phyloP scores from a whole-genome alignment of 768 basidiomycete genomes.

The Leccinum longicurvipes region DNA sequence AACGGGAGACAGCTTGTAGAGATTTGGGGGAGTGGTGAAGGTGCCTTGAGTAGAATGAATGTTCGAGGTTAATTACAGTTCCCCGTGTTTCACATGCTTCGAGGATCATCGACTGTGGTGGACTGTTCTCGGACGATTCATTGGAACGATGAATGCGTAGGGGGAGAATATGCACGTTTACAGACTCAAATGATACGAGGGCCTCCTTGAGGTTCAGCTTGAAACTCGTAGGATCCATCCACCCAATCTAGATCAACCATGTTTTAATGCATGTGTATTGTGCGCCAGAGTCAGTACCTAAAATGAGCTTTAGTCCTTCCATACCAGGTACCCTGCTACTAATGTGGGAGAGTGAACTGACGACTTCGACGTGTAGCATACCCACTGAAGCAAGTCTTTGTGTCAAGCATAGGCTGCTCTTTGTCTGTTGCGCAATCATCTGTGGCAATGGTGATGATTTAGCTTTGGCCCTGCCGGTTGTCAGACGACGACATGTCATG shows the following conservation, averaged over 20 bases:
- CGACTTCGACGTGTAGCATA: neutral
- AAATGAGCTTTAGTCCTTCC: neutral
- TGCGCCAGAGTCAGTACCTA: neutral
- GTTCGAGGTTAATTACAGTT: neutral
- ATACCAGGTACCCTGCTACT: neutral
- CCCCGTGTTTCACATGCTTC: neutral
- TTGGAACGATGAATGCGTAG: neutral
- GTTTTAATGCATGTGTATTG: neutral
- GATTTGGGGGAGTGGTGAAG: neutral
- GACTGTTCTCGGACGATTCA: neutral
- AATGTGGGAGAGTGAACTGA: neutral
- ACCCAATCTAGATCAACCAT: neutral
- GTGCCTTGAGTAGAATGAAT: neutral
- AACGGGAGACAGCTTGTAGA: neutral
- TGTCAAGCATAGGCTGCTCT: neutral
- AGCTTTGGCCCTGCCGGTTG: neutral
- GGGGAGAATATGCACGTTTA: neutral
- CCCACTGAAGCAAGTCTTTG: neutral
- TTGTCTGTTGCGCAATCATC: neutral
- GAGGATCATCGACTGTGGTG: neutral
- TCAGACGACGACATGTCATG: neutral
- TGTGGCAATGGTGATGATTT: neutral
- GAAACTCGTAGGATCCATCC: neutral
- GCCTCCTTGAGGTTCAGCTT: neutral
- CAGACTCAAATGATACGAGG: neutral